These are phyloP conservation scores for Lodderomyces pseudojiufengensis DNA, from an alignment of 1,139 yeast genomes.

Conservation along the genomic window DNA sequence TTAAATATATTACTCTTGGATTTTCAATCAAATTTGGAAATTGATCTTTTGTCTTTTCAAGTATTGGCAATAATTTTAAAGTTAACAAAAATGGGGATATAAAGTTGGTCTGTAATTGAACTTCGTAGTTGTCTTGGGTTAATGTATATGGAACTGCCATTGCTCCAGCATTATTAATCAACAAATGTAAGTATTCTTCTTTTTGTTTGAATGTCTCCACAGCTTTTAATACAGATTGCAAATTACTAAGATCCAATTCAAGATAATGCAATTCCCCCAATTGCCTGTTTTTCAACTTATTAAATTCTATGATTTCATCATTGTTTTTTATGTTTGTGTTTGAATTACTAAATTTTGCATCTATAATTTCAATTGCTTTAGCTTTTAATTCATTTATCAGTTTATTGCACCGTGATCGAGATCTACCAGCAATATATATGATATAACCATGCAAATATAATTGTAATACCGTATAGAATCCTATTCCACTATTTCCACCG, in stretches of 20 bases:
- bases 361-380: slow-evolving; percentile 44
- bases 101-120: slow-evolving; percentile 78
- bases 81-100: slow-evolving; percentile 73
- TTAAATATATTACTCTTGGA: slow-evolving; percentile 63
- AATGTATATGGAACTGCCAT: slow-evolving; percentile 67
- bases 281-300: slow-evolving; percentile 16
- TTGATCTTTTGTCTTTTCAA: slow-evolving; percentile 36
- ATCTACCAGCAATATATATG: slow-evolving; percentile 73
- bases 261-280: slow-evolving; percentile 59
- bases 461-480: slow-evolving; percentile 73
- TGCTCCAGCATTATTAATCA: slow-evolving; percentile 79
- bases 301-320: too few species aligned
- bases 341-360: slow-evolving; percentile 18
- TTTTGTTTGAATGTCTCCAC: slow-evolving; percentile 43
- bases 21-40: slow-evolving; percentile 26
- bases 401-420: slow-evolving; percentile 46
- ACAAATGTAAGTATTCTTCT: slow-evolving; percentile 56
- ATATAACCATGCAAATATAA: slow-evolving; percentile 74
- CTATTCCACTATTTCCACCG: slow-evolving; percentile 80
- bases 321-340: slow-evolving; percentile 1
- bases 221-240: slow-evolving; percentile 57
- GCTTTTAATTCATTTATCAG: slow-evolving; percentile 53
- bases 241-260: slow-evolving; percentile 59
- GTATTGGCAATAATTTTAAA: slow-evolving; percentile 52
- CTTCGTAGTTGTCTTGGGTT: slow-evolving; percentile 72